Base-by-base conservation (phyloP, 1,284 basidiomycete species). In the Schizophyllum amplum region DNA sequence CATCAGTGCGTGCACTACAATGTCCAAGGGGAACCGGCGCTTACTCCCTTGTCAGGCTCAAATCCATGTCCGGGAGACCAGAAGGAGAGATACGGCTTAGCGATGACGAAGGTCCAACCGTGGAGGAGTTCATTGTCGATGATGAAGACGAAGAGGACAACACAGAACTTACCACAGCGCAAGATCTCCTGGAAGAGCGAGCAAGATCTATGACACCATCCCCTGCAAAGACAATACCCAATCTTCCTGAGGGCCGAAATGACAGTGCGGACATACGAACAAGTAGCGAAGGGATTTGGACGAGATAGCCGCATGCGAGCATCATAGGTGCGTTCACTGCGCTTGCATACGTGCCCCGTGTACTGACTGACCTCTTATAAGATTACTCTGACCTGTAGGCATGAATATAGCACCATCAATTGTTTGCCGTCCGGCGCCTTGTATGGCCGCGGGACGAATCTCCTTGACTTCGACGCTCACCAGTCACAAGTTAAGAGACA, bases 21-120 rank as follows among this genome's bases (percentile, higher is more conserved):
- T 11, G 20, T 15, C 4, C 5, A 42, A 20, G n/a, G 3, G 1
- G 6, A 13, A 26, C n/a, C 4, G n/a, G 23, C n/a, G n/a, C 22
- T 21, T n/a, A 26, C 17, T 59, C 24, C 21, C 23, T 42, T 24
- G 33, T 57, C 61, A 89, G 87, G 63, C 67, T 90, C 54, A 83
- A 82, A 62, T 81, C 79, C 6, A 80, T 84, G 70, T 75, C 76
- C 1, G 67, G 71, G 13, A 61, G 55, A 11, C 60, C 68, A 24
- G 82, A 84, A 59, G 86, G 87, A 4, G 73, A 69, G 1, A 85
- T 90, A 60, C 79, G 87, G 9, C 74, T 90, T 24, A 87, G 86
- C 47, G 75, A 81, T 63, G 87, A 90, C 61, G 84, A 89, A 55
- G 85, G 86, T 0, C 87, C 87, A 7, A 75, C 86, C 21, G 78